Percentiles rank a stretch among this genome's conserved stretches.
These are phyloP conservation scores for Heracleum sosnowskyi DNA, from an alignment of 129 eudicot genomes.

Conservation along the genomic window DNA sequence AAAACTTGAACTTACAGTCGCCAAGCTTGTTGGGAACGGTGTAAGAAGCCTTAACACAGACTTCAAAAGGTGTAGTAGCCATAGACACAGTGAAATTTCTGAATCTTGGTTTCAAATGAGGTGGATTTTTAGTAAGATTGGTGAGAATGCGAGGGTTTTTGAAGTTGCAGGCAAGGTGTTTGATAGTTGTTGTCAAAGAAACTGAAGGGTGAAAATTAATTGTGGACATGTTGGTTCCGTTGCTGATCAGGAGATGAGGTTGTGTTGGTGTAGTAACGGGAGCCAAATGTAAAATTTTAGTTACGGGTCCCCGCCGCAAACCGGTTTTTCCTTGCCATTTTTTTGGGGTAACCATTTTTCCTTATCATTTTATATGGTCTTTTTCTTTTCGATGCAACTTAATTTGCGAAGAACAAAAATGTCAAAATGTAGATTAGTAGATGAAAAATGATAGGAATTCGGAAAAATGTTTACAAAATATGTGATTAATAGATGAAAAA, in stretches of 20 bases:
- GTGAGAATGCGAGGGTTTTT: slow-evolving; percentile 1
- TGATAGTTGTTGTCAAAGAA: slow-evolving; percentile 42
- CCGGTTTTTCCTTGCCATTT: neutral
- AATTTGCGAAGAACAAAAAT: no score
- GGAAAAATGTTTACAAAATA: no score
- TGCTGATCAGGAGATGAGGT: neutral
- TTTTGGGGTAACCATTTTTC: no score
- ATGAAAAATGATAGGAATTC: no score
- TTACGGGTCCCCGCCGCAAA: neutral
- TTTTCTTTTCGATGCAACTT: neutral
- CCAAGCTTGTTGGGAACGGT: slow-evolving; percentile 80
- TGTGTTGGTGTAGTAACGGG: slow-evolving; percentile 5
- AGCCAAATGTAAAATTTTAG: neutral
- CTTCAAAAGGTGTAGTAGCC: slow-evolving; percentile 52
- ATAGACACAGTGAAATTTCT: slow-evolving; percentile 32
- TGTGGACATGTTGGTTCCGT: slow-evolving; percentile 38
- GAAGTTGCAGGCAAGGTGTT: slow-evolving; percentile 39
- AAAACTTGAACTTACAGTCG: slow-evolving; percentile 48
- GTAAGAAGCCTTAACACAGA: slow-evolving; percentile 75
- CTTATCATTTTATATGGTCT: no score
- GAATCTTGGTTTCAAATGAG: slow-evolving; percentile 11
- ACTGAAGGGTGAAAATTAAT: slow-evolving; percentile 46
- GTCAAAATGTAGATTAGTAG: no score
- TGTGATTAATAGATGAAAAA: no score
- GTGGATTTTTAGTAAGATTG: slow-evolving; percentile 4